Percentiles rank a stretch among this genome's conserved stretches.
These are phyloP conservation scores for Hyaloscypha hepaticicola DNA, from an alignment of 495 filamentous ascomycete species.

Conservation along the genomic window DNA sequence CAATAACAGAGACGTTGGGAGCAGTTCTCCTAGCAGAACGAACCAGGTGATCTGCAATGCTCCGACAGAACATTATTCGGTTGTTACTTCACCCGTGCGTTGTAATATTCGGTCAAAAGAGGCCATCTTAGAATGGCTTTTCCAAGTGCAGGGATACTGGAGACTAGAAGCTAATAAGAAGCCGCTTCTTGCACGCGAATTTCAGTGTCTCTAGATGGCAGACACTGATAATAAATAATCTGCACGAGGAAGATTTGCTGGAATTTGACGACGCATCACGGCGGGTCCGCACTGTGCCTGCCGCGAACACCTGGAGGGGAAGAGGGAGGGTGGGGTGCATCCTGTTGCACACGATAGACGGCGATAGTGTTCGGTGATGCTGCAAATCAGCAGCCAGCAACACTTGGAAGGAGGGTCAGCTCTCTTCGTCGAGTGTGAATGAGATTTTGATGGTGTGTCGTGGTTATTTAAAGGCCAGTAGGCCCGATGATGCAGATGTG, in stretches of 20 bases:
- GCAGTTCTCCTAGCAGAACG: background rate
- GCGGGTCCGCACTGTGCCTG: slow-evolving; percentile 16
- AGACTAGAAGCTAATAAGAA: slow-evolving; percentile 11
- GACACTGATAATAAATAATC: no score
- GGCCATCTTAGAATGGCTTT: slow-evolving; percentile 8
- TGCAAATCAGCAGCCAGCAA: slow-evolving; percentile 18
- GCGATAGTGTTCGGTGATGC: slow-evolving; percentile 12
- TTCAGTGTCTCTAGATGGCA: background rate
- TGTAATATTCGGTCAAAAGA: slow-evolving; percentile 11
- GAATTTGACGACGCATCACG: background rate
- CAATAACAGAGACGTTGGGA: background rate
- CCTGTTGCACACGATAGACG: slow-evolving; percentile 27
- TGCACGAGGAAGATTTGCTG: slow-evolving; percentile 1
- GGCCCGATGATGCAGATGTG: slow-evolving; percentile 13
- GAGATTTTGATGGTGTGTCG: slow-evolving; percentile 5
- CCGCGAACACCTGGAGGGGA: slow-evolving; percentile 26
- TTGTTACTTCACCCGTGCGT: background rate
- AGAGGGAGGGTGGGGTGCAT: slow-evolving; percentile 35
- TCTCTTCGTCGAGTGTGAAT: no score
- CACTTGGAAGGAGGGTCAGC: background rate
- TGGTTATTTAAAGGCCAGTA: slow-evolving; percentile 21
- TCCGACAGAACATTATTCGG: slow-evolving; percentile 15
- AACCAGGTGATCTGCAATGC: slow-evolving; percentile 17
- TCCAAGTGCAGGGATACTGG: background rate
- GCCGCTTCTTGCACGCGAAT: slow-evolving; percentile 18